phyloP scores from a whole-genome alignment of 2,329 filamentous ascomycete genomes.

The Colletotrichum godetiae region DNA sequence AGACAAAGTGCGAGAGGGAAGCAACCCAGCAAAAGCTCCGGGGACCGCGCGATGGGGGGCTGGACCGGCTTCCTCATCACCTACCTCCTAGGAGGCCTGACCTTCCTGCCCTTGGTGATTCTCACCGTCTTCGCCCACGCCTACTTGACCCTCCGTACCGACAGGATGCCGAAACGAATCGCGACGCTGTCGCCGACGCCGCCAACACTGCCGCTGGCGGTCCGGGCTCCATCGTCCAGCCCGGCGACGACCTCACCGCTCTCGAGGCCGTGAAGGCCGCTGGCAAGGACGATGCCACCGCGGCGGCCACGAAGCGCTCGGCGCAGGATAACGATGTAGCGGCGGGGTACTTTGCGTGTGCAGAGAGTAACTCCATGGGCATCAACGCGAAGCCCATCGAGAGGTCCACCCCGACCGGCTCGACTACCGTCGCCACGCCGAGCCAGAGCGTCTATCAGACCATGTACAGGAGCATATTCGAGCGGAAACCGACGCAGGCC shows the following conservation, averaged over 20 bases:
- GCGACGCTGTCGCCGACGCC: conserved; percentile 46
- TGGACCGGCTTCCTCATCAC: conserved; percentile 73
- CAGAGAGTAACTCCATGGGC: conserved; percentile 90
- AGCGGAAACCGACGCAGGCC: conserved; percentile 71
- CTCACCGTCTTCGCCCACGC: conserved; percentile 71
- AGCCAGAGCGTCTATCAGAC: conserved; percentile 97
- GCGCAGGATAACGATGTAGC: conserved; percentile 80
- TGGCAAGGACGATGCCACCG: conserved; percentile 63
- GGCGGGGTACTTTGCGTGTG: conserved; percentile 94
- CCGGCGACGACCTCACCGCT: conserved; percentile 72
- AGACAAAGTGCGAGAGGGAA: neutral
- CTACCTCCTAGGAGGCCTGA: conserved; percentile 89
- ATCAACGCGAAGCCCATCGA: conserved; percentile 94
- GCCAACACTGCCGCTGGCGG: conserved; percentile 46
- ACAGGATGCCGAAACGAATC: conserved; percentile 49
- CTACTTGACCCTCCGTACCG: conserved; percentile 72
- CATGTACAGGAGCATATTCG: conserved; percentile 97
- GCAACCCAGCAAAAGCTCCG: conserved; percentile 13
- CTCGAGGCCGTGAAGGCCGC: conserved; percentile 69
- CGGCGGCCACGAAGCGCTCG: conserved; percentile 59
- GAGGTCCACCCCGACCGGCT: conserved; percentile 82
- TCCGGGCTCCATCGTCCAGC: conserved; percentile 56
- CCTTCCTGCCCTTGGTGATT: conserved; percentile 82
- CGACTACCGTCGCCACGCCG: conserved; percentile 77
- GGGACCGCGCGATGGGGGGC: conserved; percentile 56